phyloP scores from a whole-genome alignment of 108 stramenopile genomes.

The Epithemia pelagica region DNA sequence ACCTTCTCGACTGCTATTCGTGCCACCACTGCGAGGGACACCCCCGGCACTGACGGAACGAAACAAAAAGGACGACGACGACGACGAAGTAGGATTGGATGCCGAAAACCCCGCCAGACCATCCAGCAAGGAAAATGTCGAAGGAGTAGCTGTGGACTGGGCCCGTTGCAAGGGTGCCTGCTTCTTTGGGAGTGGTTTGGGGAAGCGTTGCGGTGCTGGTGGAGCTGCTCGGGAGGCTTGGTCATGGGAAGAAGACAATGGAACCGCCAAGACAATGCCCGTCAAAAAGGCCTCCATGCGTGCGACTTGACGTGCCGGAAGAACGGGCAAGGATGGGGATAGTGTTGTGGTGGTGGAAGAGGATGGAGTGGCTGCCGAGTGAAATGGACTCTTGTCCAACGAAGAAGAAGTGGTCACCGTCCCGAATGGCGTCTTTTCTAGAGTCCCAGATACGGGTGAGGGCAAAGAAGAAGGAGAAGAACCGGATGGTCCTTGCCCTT shows the following conservation, averaged over 20 bases:
- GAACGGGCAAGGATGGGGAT: background rate
- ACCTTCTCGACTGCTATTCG: too few species aligned
- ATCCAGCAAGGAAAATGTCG: background rate
- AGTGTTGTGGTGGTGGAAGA: background rate
- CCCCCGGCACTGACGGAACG: background rate
- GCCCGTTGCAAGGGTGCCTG: background rate
- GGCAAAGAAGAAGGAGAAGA: background rate
- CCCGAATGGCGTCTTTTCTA: too few species aligned
- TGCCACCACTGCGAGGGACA: too few species aligned
- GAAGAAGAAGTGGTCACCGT: background rate
- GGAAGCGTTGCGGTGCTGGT: background rate
- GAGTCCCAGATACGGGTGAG: background rate
- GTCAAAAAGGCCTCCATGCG: conserved; percentile 81
- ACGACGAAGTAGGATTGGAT: background rate
- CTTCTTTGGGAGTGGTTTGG: background rate
- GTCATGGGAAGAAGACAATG: background rate
- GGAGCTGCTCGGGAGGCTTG: background rate
- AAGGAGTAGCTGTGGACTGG: background rate
- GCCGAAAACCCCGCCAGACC: conserved; percentile 8
- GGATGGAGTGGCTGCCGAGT: too few species aligned
- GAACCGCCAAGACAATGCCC: conserved; percentile 43
- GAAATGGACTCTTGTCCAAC: background rate
- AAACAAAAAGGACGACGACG: background rate
- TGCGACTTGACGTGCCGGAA: conserved; percentile 48
- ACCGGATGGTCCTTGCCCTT: too few species aligned